Conservation (phyloP, 805 yeast species). For the Aciculoconidium aculeatum region DNA sequence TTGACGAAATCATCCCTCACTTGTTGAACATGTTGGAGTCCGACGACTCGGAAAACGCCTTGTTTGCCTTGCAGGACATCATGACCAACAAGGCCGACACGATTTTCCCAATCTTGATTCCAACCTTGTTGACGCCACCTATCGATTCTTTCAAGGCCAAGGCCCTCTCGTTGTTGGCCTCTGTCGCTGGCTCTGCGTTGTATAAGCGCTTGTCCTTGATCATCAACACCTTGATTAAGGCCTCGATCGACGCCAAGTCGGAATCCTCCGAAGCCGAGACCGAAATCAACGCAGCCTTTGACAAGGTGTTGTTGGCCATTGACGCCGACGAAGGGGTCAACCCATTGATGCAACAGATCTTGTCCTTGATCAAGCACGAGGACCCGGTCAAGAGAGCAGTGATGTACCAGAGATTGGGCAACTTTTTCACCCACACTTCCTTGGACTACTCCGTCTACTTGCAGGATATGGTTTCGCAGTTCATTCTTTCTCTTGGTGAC, state of each 20-base stretch:
- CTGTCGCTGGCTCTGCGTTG: constrained; percentile 82
- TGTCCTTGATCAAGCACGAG: constrained; percentile 73
- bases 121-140: constrained; percentile 77
- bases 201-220: constrained; percentile 68
- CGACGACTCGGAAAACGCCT: constrained; percentile 62
- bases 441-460: constrained; percentile 70
- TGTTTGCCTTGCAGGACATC: constrained; percentile 83
- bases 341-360: constrained; percentile 75
- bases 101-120: constrained; percentile 89
- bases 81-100: constrained; percentile 87
- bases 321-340: constrained; percentile 76
- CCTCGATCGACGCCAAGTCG: constrained; percentile 36
- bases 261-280: constrained; percentile 33
- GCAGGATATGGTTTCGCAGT: constrained; percentile 66
- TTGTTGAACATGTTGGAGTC: constrained; percentile 62
- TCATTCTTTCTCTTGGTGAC: constrained; percentile 71
- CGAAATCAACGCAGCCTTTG: constrained; percentile 53
- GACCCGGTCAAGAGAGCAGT: constrained; percentile 58
- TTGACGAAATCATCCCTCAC: constrained; percentile 84
- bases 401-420: constrained; percentile 60
- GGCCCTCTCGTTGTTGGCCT: constrained; percentile 80
- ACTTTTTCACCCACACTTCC: constrained; percentile 59
- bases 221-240: constrained; percentile 65
- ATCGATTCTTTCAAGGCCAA: constrained; percentile 79
- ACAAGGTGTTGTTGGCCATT: constrained; percentile 65